These are phyloP conservation scores for Auricularia auricula-judae DNA, from an alignment of 768 basidiomycete species.

Conservation along the genomic window DNA sequence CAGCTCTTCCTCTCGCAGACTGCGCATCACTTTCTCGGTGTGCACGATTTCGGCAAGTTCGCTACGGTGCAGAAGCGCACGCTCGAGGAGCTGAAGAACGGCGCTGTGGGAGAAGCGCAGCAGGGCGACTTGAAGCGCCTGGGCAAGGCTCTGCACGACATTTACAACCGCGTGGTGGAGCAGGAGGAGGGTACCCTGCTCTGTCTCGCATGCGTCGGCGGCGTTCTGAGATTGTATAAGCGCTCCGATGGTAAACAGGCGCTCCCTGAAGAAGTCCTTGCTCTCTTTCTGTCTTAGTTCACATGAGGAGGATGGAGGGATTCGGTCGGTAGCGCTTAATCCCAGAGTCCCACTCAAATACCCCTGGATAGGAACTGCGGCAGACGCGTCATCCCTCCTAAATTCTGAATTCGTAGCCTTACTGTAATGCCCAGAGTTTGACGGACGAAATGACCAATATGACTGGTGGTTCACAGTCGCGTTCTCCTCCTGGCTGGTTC, in stretches of 20 bases:
- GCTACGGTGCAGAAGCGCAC: constrained; percentile 20
- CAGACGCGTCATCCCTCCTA: too few relatives aligned
- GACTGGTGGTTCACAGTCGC: too few relatives aligned
- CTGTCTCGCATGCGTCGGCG: constrained; percentile 39
- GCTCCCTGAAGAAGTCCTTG: not conserved
- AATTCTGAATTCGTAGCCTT: too few relatives aligned
- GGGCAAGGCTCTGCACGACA: constrained; percentile 17
- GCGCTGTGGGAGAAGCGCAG: constrained; percentile 14
- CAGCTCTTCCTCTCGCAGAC: constrained; percentile 66
- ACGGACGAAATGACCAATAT: too few relatives aligned
- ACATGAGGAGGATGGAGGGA: too few relatives aligned
- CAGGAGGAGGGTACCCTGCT: constrained; percentile 42
- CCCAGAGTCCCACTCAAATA: too few relatives aligned
- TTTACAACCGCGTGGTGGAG: constrained; percentile 38
- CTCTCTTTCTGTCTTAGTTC: not conserved
- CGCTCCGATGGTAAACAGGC: not conserved
- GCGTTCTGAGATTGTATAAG: constrained; percentile 4
- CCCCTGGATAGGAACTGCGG: too few relatives aligned
- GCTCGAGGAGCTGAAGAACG: constrained; percentile 13
- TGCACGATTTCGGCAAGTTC: constrained; percentile 24
- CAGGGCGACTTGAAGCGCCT: constrained; percentile 23
- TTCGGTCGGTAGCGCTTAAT: too few relatives aligned
- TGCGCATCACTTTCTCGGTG: constrained; percentile 17
- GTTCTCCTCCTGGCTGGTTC: too few relatives aligned
- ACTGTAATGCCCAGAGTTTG: too few relatives aligned